Evolutionary conservation across 441 rosid species (phyloP), one percentile per base, ranked within the genome.

Genomic region (Erysimum cheiri): DNA sequence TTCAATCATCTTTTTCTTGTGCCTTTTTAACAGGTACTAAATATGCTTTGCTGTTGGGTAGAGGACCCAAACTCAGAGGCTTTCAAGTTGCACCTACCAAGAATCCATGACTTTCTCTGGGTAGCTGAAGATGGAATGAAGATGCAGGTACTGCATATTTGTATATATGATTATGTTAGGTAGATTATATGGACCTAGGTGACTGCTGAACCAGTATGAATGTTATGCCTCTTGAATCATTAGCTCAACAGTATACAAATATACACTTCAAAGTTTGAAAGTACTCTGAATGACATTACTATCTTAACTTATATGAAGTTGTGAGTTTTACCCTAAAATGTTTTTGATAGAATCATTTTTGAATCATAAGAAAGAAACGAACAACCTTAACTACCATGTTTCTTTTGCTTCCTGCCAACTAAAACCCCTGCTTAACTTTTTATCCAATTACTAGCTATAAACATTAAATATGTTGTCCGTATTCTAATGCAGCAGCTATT

Each of bases 101-200:
- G 98, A 80, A 66, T 95, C 57, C 19, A 80, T 78, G 99, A 92
- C 77, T 95, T 79, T 75, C 81, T 95, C 47, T 95, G 99, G 98
- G 4, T 90, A 76, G 98, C 99, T 69, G 98, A 95, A 85, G 99
- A 95, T 85, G 98, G 99, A 70, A 90, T 92, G 99, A 95, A 95
- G 90, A 86, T 95, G 97, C 90, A 92, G 99, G 98, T 88, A 44
- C 64, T 36, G 5, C 28, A 53, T 47, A 40, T 41, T 59, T 56
- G 49, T 73, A 11, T 22, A 50, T 68, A 41, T 52, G 63, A 65
- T 64, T 43, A 64, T 43, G 52, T 12, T 70, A n/a, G 13, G 63
- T 68, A 49, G 10, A 59, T 39, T 59, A 19, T 32, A 35, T 26
- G 40, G 59, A 50, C 52, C 44, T 50, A 33, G 36, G 44, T 57